Base-by-base conservation (phyloP, 306 rosid genomes). In the Inga laurina region DNA sequence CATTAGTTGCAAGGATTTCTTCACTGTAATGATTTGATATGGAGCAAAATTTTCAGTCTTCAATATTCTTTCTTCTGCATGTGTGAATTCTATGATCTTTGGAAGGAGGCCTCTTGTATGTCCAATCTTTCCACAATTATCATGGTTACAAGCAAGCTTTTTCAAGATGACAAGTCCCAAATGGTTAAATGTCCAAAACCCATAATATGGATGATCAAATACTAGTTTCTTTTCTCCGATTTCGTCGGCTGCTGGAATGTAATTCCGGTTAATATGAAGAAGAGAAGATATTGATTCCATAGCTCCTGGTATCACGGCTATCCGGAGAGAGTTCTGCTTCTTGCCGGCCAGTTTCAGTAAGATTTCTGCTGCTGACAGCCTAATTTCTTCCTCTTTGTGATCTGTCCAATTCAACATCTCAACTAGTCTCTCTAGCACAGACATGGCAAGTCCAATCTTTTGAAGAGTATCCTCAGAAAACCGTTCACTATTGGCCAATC, bases 371-470 rank as follows among this genome's bases (percentile, higher is more conserved):
- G 98, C 97, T 16, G 93, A 88, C 16, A 82, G 82, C 90, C 99
- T 88, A 57, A 91, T 91, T 79, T 92, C 99, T 84, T 94, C 97
- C 81, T 97, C 98, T 81, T 90, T 88, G 68, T 82, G 88, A 57
- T 92, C 95, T 69, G 88, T 92, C 99, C 99, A 97, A 86, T 97
- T 97, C 89, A 97, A 82, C 91, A 97, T 94, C 93, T 97, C 99
- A 69, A 97, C 98, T 54, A 97, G 82, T 57, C 97, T 88, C 79
- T 97, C 99, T 13, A 97, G 90, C 75, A 89, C 93, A 7, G 87
- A 69, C 37, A 94, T 77, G 51, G 91, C 82, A 73, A 91, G 78
- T 57, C 99, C 99, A 67, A 97, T 88, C 92, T 94, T 97, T 79
- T 92, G 98, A 73, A 97, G 90, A 0, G 99, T 94, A 44, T 97